A percentile compares a stretch with the other conserved stretches of the same genome.
Evolutionary conservation across 179 eudicot genomes (phyloP).

Genomic region (Spergularia azorica): DNA sequence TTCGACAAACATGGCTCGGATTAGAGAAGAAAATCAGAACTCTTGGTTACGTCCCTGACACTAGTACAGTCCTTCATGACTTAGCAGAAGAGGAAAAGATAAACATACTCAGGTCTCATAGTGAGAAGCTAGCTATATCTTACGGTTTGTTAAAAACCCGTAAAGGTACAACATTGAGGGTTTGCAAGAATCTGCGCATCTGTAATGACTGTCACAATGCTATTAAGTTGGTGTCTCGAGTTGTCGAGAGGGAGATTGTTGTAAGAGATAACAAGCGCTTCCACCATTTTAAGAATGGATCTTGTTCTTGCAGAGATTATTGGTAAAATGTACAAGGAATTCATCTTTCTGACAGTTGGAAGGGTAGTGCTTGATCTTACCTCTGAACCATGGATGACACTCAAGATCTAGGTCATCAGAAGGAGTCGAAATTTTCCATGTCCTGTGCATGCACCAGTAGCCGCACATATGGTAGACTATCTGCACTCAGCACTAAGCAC

Average conservation of each 20-base stretch:
- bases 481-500: no score
- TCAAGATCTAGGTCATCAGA: no score
- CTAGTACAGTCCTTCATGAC: constrained; percentile 36
- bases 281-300: constrained; percentile 53
- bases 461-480: background rate
- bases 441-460: background rate
- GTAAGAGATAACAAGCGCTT: constrained; percentile 62
- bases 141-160: constrained; percentile 29
- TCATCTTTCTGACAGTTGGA: no score
- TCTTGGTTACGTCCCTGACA: constrained; percentile 32
- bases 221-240: constrained; percentile 45
- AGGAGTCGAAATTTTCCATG: no score
- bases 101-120: constrained; percentile 26
- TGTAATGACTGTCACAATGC: constrained; percentile 58
- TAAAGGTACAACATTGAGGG: constrained; percentile 34
- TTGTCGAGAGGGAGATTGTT: constrained; percentile 44
- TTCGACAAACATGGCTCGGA: constrained; percentile 37
- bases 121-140: constrained; percentile 35
- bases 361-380: no score
- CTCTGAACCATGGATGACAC: no score
- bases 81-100: constrained; percentile 32
- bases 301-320: constrained; percentile 57
- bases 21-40: constrained; percentile 42
- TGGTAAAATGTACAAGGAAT: constrained; percentile 27
- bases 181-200: constrained; percentile 52